Conservation (phyloP, 2,329 filamentous ascomycete genomes). For the Madurella mycetomatis region DNA sequence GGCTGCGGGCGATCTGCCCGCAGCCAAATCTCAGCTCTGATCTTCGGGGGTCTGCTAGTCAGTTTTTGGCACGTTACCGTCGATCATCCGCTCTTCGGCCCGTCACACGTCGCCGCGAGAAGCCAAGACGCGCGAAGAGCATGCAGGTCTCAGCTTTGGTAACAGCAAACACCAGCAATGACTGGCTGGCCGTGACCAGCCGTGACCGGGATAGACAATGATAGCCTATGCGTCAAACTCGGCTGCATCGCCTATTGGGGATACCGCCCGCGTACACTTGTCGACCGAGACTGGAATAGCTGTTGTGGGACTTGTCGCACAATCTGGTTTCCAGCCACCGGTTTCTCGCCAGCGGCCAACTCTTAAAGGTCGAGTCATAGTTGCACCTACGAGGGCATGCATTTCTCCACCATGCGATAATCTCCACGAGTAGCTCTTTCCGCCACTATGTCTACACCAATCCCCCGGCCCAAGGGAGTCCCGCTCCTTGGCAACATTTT, state of each 20-base stretch:
- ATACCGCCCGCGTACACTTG: neutral
- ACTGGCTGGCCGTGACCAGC: conserved; percentile 4
- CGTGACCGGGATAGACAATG: neutral
- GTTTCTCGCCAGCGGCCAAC: neutral
- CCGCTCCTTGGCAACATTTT: conserved; percentile 50
- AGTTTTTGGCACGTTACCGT: neutral
- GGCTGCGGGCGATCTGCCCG: neutral
- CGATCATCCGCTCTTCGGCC: conserved; percentile 14
- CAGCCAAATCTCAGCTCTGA: neutral
- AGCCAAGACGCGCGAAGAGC: neutral
- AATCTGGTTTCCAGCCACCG: neutral
- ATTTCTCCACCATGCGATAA: neutral
- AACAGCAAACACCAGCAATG: neutral
- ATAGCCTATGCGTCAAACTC: neutral
- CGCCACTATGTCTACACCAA: conserved; percentile 40
- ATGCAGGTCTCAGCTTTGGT: conserved; percentile 15
- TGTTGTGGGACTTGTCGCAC: neutral
- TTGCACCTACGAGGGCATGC: neutral
- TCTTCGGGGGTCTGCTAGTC: neutral
- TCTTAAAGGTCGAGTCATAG: neutral
- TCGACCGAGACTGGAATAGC: neutral
- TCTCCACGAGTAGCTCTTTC: neutral
- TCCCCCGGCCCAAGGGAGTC: conserved; percentile 47
- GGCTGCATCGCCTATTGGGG: conserved; percentile 9
- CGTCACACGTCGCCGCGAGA: conserved; percentile 3